Percentiles rank a stretch among this genome's conserved stretches.
These are phyloP conservation scores for Wallacemonas collosoma DNA, from an alignment of 208 protist species.

Conservation along the genomic window DNA sequence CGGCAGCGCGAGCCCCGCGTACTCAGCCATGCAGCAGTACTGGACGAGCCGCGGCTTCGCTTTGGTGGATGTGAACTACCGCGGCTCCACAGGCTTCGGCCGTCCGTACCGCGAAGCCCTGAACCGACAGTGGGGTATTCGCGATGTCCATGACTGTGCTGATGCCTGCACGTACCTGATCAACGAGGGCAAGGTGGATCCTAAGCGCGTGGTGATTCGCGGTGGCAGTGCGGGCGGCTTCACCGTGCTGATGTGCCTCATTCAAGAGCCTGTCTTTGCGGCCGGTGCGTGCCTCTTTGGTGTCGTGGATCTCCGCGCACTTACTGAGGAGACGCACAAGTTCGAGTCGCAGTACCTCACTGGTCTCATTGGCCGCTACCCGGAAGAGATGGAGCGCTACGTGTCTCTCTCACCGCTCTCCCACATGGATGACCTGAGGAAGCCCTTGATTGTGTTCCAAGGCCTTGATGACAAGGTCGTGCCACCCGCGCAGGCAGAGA, in stretches of 20 bases:
- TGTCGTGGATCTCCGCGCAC: conserved; percentile 9
- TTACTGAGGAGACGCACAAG: conserved; percentile 16
- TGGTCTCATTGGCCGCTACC: conserved; percentile 15
- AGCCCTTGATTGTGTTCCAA: conserved; percentile 15
- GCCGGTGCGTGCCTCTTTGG: conserved; percentile 13
- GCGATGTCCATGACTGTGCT: conserved; percentile 8
- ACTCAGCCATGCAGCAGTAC: background rate
- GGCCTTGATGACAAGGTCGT: conserved; percentile 16
- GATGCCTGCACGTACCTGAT: conserved; percentile 8
- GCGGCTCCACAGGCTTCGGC: conserved; percentile 8
- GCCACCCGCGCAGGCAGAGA: conserved; percentile 7
- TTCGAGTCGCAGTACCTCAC: conserved; percentile 18
- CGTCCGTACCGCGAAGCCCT: conserved; percentile 9
- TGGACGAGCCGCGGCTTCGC: conserved; percentile 13
- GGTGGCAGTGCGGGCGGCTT: conserved; percentile 14
- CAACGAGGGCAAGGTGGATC: conserved; percentile 8
- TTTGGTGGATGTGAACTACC: conserved; percentile 14
- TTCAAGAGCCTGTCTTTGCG: background rate
- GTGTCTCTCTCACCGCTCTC: conserved; percentile 2
- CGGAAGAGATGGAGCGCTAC: conserved; percentile 12
- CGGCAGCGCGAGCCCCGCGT: background rate
- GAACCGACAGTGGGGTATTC: conserved; percentile 7
- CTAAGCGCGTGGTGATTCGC: conserved; percentile 14
- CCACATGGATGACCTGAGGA: conserved; percentile 15
- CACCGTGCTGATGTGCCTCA: conserved; percentile 16